phyloP scores from a whole-genome alignment of 257 asterid genomes.

The Voacanga thouarsii region DNA sequence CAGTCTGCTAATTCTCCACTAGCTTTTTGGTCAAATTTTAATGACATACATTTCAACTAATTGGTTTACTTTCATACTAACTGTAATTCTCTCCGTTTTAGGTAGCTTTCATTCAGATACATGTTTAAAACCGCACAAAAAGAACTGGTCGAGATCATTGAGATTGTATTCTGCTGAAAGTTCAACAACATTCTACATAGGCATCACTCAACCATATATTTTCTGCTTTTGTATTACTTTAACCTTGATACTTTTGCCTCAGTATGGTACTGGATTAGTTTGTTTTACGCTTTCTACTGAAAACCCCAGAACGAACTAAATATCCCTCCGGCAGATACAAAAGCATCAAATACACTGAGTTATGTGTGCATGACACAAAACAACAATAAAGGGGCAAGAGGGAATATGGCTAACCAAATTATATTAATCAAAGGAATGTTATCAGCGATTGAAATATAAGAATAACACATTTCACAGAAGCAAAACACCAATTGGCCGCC shows the following conservation, averaged over 20 bases:
- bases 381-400: too few relatives aligned
- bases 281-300: neutral
- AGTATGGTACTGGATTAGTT: neutral
- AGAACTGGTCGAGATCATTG: neutral
- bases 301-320: too few relatives aligned
- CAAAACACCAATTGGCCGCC: neutral
- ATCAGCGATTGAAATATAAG: neutral
- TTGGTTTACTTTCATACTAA: neutral
- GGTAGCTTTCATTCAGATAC: neutral
- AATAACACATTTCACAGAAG: neutral
- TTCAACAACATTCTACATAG: neutral
- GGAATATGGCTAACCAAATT: too few relatives aligned
- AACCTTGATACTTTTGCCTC: neutral
- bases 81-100: too few relatives aligned
- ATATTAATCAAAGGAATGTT: too few relatives aligned
- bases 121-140: neutral
- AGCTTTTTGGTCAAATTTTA: neutral
- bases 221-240: too few relatives aligned
- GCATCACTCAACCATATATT: too few relatives aligned
- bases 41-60: neutral
- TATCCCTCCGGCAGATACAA: too few relatives aligned
- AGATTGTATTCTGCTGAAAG: too few relatives aligned
- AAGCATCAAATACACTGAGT: too few relatives aligned
- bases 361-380: too few relatives aligned
- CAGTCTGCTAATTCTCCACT: neutral